phyloP scores from a whole-genome alignment of 1,139 yeast genomes.

The Pichia sp. region DNA sequence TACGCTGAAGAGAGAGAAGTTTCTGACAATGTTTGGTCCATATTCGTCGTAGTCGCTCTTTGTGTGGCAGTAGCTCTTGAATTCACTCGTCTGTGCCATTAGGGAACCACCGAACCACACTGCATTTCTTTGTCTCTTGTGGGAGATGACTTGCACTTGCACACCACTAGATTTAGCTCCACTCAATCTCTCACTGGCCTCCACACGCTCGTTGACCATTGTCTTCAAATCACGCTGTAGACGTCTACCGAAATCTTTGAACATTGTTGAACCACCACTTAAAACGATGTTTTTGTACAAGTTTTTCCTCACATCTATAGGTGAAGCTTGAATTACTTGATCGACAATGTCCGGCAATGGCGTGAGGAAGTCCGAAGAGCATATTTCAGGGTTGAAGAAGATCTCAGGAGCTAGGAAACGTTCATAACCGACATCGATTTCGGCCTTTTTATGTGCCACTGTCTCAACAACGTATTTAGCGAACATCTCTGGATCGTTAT shows the following conservation, averaged over 20 bases:
- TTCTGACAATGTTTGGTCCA: constrained; percentile 96
- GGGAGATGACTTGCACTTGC: constrained; percentile 94
- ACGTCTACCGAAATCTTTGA: constrained; percentile 95
- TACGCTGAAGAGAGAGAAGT: constrained; percentile 87
- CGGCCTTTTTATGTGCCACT: constrained; percentile 59
- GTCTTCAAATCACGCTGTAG: constrained; percentile 89
- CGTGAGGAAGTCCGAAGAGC: constrained; percentile 88
- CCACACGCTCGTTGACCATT: constrained; percentile 84
- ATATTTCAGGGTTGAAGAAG: constrained; percentile 98
- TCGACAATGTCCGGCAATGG: constrained; percentile 96
- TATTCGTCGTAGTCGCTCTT: constrained; percentile 96
- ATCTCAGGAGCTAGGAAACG: constrained; percentile 97
- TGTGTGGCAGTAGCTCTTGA: constrained; percentile 93
- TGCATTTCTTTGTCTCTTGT: constrained; percentile 95
- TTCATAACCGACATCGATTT: constrained; percentile 94
- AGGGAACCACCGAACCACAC: constrained; percentile 99
- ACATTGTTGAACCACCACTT: constrained; percentile 98
- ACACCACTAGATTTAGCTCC: constrained; percentile 91
- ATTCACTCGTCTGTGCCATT: constrained; percentile 94
- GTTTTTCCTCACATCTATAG: constrained; percentile 97
- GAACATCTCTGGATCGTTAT: constrained; percentile 88
- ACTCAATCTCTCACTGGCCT: constrained; percentile 68
- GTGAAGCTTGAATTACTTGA: constrained; percentile 89
- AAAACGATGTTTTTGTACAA: constrained; percentile 91
- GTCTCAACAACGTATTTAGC: constrained; percentile 89